phyloP scores from a whole-genome alignment of 2,329 filamentous ascomycete genomes.

The Chaetothyriales sp. region DNA sequence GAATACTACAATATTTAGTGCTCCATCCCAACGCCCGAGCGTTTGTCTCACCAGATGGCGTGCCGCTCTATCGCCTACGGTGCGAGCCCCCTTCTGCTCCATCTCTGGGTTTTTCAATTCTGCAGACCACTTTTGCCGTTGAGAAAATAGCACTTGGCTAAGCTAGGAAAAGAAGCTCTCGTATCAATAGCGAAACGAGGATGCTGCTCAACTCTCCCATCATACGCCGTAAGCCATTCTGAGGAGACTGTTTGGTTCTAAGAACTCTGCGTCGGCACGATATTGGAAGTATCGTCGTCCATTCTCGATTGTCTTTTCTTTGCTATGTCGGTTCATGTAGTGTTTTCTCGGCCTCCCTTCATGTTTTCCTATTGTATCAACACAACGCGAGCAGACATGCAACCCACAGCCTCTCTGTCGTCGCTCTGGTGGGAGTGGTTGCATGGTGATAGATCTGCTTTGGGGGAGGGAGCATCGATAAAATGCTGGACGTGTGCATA shows the following conservation, averaged over 20 bases:
- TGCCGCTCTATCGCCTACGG: too few relatives aligned
- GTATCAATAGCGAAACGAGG: too few relatives aligned
- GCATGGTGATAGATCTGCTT: background rate
- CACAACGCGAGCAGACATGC: background rate
- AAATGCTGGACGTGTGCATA: conserved; percentile 11
- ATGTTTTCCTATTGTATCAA: background rate
- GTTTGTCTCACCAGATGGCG: too few relatives aligned
- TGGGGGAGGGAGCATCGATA: conserved; percentile 7
- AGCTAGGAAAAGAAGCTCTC: too few relatives aligned
- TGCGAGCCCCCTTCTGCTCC: too few relatives aligned
- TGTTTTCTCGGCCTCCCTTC: background rate
- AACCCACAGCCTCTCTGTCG: conserved; percentile 11
- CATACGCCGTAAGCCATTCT: conserved; percentile 2
- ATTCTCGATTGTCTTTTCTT: background rate
- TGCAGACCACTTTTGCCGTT: too few relatives aligned
- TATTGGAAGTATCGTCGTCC: background rate
- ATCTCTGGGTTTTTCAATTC: too few relatives aligned
- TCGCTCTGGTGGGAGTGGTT: background rate
- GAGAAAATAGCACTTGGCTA: too few relatives aligned
- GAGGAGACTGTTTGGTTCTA: conserved; percentile 10
- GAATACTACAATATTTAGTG: too few relatives aligned
- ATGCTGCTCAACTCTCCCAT: background rate
- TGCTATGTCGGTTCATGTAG: background rate
- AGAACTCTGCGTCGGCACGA: conserved; percentile 12
- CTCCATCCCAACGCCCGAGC: too few relatives aligned